Base-by-base conservation (phyloP, 1,139 yeast genomes). In the Pneumocystis canis region DNA sequence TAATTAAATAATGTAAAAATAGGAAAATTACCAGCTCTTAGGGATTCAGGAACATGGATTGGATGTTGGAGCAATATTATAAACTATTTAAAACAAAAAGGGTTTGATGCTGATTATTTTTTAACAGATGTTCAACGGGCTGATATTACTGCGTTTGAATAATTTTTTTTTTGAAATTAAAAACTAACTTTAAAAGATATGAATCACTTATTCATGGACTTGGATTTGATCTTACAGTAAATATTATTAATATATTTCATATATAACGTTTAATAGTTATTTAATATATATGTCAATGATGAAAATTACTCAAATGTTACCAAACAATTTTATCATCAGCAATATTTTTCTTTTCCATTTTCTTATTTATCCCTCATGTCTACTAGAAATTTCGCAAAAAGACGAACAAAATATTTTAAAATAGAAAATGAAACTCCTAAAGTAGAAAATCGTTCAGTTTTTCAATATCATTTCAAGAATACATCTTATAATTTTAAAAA, bases 11-110 rank as follows among this genome's bases (percentile, higher is more conserved):
- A 57, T 47, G n/a, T 58, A 20, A 35, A 58, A 28, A 60, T 59
- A 20, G 60, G 58, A 1, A 41, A 60, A 54, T 54, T 60, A 9
- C 62, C 62, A 18, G 62, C 62, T 53, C 56, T 60, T 20, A 41
- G 56, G 47, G 59, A 60, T 47, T 58, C 60, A 18, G 53, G 41
- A 37, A 53, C 28, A 28, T 60, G 62, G 62, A 4, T 60, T 28
- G 62, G 62, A 20, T 30, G 40, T 18, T 60, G 54, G 58, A 60
- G 31, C 1, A 30, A 30, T 31, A 32, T 60, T 60, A 31, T 60
- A 30, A n/a, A 39, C 18, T 60, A 60, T 53, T 30, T 60, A 53
- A 60, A 60, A 18, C 62, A 60, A 11, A 60, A 60, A 32, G 62
- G 62, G 9, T 60, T 57, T 33, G 35, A 60, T 60, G 40, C 58